Evolutionary conservation across 2,329 filamentous ascomycete genomes (phyloP).

Genomic region (Aspergillus aculeatus): DNA sequence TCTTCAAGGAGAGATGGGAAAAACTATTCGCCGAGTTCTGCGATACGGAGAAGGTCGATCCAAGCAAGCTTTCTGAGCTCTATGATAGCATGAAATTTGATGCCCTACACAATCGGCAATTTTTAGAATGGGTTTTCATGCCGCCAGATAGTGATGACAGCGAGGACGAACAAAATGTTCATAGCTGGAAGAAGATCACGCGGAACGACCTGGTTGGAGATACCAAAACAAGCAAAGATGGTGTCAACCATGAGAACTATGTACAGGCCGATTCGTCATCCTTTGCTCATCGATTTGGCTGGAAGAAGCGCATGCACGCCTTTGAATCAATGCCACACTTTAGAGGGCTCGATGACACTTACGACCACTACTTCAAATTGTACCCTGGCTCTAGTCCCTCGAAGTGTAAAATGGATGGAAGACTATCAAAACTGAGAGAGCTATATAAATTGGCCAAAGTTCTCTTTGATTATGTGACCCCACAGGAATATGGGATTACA

Average conservation of each 20-base stretch:
- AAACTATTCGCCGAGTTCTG: slow-evolving; percentile 97
- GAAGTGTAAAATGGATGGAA: slow-evolving; percentile 77
- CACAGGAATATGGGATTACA: slow-evolving; percentile 95
- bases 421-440: slow-evolving; percentile 85
- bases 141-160: slow-evolving; percentile 76
- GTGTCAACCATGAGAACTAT: slow-evolving; percentile 26
- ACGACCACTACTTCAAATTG: slow-evolving; percentile 82
- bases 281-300: slow-evolving; percentile 44
- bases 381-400: slow-evolving; percentile 73
- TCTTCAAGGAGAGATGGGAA: slow-evolving; percentile 97
- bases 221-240: slow-evolving; percentile 22
- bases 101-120: slow-evolving; percentile 91
- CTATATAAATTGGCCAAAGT: slow-evolving; percentile 92
- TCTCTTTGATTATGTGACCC: slow-evolving; percentile 96
- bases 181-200: slow-evolving; percentile 19
- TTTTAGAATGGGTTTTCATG: slow-evolving; percentile 96
- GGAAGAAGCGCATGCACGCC: slow-evolving; percentile 55
- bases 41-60: slow-evolving; percentile 95
- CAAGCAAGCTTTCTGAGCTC: slow-evolving; percentile 95
- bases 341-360: slow-evolving; percentile 52
- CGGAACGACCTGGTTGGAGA: slow-evolving; percentile 24
- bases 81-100: slow-evolving; percentile 99
- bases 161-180: slow-evolving; percentile 55
- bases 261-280: slow-evolving; percentile 34
- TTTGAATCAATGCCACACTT: slow-evolving; percentile 44